phyloP scores from a whole-genome alignment of 176 grass and related monocot species.

The Secale cereale region DNA sequence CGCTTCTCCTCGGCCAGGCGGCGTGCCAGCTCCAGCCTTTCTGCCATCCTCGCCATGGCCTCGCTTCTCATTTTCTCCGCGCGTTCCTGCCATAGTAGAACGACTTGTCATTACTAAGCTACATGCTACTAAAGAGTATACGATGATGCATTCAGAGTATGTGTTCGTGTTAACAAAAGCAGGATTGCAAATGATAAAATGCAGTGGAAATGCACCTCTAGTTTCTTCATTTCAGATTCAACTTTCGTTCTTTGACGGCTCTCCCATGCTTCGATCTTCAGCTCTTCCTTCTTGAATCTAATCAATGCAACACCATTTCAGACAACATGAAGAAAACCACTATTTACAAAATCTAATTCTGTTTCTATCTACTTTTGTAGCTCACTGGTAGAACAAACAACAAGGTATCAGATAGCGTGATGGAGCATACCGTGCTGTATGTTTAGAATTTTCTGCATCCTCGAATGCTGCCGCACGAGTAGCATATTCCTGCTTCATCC shows the following conservation, averaged over 20 bases:
- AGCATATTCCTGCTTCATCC: conserved; percentile 59
- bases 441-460: conserved; percentile 79
- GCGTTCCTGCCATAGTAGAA: conserved; percentile 38
- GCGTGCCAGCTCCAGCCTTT: conserved; percentile 55
- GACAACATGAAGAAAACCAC: neutral
- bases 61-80: conserved; percentile 65
- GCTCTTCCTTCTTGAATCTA: conserved; percentile 85
- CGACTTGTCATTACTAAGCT: neutral
- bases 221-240: conserved; percentile 69
- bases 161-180: neutral
- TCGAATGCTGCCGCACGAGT: conserved; percentile 67
- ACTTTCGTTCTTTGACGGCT: conserved; percentile 54
- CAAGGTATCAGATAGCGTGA: neutral
- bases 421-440: conserved; percentile 69
- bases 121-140: neutral
- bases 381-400: neutral
- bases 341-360: neutral
- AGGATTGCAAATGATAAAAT: neutral
- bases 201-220: conserved; percentile 53
- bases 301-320: conserved; percentile 3
- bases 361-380: conserved; percentile 6
- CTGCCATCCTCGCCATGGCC: conserved; percentile 60
- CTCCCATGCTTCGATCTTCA: conserved; percentile 96
- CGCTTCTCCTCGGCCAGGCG: conserved; percentile 63
- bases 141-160: neutral